Base-by-base conservation (phyloP, 2,329 filamentous ascomycete genomes). In the Emmonsiellopsis sp. region DNA sequence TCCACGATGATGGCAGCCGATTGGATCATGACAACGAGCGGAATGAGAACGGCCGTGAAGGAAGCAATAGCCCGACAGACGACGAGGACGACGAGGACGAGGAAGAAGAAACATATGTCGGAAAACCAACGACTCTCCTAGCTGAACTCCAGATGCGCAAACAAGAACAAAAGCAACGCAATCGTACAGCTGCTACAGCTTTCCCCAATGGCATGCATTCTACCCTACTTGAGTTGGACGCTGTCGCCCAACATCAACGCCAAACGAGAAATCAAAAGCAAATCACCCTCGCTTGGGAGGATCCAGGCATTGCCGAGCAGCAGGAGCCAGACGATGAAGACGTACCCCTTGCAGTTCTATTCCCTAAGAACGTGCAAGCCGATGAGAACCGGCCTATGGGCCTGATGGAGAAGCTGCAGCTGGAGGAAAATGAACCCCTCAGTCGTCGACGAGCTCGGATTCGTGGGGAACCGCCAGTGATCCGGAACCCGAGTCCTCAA, bases 101-200 rank as follows among this genome's bases (percentile, higher is more conserved):
- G 13, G 67, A 64, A n/a, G 59, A 65, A 11, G 59, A 61, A 13
- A 66, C 66, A 1, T 85, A 82, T 58, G 78, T 84, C 51, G 89
- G 87, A 0, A 80, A 84, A 3, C 93, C 93, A 0, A 95, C 90
- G 1, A 98, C 93, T 0, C 78, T 98, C 0, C 80, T 98, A 26
- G 93, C 93, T 0, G 93, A 98, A 67, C 76, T 98, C 7, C 89
- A 96, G 66, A 74, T 95, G 58, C 86, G 93, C 50, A 97, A 98
- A 67, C 84, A 88, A 55, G 87, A 95, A 61, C 85, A 94, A 63
- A 91, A 89, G 68, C 77, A 84, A 57, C 84, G 93, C 37, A 93
- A 85, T 32, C 81, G 84, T 20, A 86, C 86, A 11, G 78, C 84
- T 20, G 77, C 80, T 34, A 81, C 78, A 11, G 73, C 78, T 1